Conservation (phyloP, 2,329 filamentous ascomycete genomes). For the Cladophialophora exuberans region DNA sequence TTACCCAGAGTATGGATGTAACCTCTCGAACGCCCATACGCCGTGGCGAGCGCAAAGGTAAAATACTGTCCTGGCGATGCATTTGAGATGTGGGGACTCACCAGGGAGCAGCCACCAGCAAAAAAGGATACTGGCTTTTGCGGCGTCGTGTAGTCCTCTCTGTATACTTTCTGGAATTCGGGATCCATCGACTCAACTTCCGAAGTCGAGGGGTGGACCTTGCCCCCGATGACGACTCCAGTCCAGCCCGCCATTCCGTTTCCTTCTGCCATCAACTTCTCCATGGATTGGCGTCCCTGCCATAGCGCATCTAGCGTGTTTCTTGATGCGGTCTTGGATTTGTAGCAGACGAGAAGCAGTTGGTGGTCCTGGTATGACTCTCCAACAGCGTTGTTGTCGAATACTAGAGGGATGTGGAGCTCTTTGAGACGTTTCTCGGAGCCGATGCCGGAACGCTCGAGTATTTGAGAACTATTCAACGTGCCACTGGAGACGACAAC, state of each 20-base stretch:
- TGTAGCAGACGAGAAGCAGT: conserved; percentile 57
- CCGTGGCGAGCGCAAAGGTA: conserved; percentile 56
- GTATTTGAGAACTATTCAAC: conserved; percentile 59
- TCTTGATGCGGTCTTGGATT: conserved; percentile 46
- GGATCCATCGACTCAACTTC: conserved; percentile 40
- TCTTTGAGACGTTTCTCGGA: conserved; percentile 45
- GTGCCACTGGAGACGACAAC: conserved; percentile 63
- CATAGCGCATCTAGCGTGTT: conserved; percentile 60
- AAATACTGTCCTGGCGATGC: conserved; percentile 54
- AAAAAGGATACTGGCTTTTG: conserved; percentile 30
- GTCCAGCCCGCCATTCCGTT: conserved; percentile 59
- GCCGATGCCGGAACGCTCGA: conserved; percentile 65
- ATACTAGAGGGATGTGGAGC: conserved; percentile 47
- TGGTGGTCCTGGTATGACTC: conserved; percentile 59
- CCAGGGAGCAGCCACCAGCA: neutral
- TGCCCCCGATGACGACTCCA: conserved; percentile 28
- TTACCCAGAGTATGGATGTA: conserved; percentile 58
- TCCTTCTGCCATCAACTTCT: conserved; percentile 14
- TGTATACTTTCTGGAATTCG: conserved; percentile 57
- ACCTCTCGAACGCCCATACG: conserved; percentile 65
- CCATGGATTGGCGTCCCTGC: conserved; percentile 45
- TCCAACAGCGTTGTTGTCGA: conserved; percentile 51
- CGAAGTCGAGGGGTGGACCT: conserved; percentile 16
- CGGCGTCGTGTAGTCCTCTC: conserved; percentile 54
- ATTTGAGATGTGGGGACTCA: conserved; percentile 9